Evolutionary conservation across 305 asterid species (phyloP).

Genomic region (Fraxinus ornus): DNA sequence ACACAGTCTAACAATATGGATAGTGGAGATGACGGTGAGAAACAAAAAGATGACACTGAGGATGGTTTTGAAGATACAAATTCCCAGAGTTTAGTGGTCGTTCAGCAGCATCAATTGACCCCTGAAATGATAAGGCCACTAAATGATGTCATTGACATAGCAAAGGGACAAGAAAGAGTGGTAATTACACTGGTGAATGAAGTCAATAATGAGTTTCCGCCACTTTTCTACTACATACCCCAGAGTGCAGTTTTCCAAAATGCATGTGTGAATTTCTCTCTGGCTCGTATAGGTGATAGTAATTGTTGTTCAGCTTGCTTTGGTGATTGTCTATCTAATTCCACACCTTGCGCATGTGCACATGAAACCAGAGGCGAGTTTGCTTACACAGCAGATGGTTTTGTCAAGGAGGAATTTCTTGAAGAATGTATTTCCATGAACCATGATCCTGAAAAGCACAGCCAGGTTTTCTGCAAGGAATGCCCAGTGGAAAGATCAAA

Average conservation of each 20-base stretch:
- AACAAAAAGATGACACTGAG: slow-evolving; percentile 20
- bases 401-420: slow-evolving; percentile 57
- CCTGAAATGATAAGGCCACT: slow-evolving; percentile 24
- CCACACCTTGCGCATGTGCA: slow-evolving; percentile 61
- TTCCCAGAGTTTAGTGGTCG: slow-evolving; percentile 33
- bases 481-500: slow-evolving; percentile 65
- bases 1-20: slow-evolving; percentile 23
- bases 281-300: slow-evolving; percentile 51
- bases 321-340: slow-evolving; percentile 53
- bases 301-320: slow-evolving; percentile 53
- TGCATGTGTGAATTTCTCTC: slow-evolving; percentile 50
- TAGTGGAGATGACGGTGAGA: slow-evolving; percentile 17
- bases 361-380: slow-evolving; percentile 46
- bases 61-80: slow-evolving; percentile 21
- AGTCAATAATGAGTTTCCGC: slow-evolving; percentile 47
- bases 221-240: slow-evolving; percentile 53
- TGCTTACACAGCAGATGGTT: slow-evolving; percentile 62
- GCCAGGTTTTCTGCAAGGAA: slow-evolving; percentile 57
- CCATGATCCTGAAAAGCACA: slow-evolving; percentile 51
- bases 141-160: slow-evolving; percentile 41
- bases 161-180: slow-evolving; percentile 62
- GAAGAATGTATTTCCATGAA: slow-evolving; percentile 55
- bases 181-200: slow-evolving; percentile 53
- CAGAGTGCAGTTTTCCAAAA: slow-evolving; percentile 55
- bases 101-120: slow-evolving; percentile 29